A percentile compares a stretch with the other conserved stretches of the same genome.
Evolutionary conservation across 331 rosid genomes (phyloP).

Genomic region (Malus hybrid): DNA sequence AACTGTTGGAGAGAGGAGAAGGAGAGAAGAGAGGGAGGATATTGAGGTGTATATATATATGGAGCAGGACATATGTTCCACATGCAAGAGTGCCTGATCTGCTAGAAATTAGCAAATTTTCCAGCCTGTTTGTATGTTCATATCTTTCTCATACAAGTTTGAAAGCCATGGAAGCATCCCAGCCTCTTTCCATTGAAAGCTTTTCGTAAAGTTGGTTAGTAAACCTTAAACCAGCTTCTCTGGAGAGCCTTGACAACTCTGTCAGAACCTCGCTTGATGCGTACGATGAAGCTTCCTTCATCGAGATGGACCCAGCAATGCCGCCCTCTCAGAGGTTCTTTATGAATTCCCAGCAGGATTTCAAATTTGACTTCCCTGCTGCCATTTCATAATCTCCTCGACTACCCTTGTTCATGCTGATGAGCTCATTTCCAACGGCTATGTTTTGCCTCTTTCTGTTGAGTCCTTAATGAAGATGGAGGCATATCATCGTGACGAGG

Average conservation of each 20-base stretch:
- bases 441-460: constrained; percentile 53
- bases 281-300: constrained; percentile 78
- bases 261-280: constrained; percentile 57
- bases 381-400: constrained; percentile 32
- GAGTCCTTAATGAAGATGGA: constrained; percentile 51
- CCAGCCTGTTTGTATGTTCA: constrained; percentile 11
- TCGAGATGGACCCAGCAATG: constrained; percentile 95
- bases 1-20: constrained; percentile 64
- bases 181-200: constrained; percentile 82
- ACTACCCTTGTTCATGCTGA: constrained; percentile 69
- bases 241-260: constrained; percentile 56
- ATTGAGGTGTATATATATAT: constrained; percentile 13
- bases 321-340: constrained; percentile 89
- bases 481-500: constrained; percentile 12
- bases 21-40: constrained; percentile 22
- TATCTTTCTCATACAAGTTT: neutral
- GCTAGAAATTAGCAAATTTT: constrained; percentile 11
- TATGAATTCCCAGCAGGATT: constrained; percentile 60
- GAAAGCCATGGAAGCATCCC: constrained; percentile 62
- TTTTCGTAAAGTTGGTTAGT: constrained; percentile 93
- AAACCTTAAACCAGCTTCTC: constrained; percentile 51
- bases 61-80: constrained; percentile 30
- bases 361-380: constrained; percentile 58
- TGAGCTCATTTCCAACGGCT: constrained; percentile 82
- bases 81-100: constrained; percentile 26